Conservation (phyloP, 2,329 filamentous ascomycete species). For the Rosellinia necatrix region DNA sequence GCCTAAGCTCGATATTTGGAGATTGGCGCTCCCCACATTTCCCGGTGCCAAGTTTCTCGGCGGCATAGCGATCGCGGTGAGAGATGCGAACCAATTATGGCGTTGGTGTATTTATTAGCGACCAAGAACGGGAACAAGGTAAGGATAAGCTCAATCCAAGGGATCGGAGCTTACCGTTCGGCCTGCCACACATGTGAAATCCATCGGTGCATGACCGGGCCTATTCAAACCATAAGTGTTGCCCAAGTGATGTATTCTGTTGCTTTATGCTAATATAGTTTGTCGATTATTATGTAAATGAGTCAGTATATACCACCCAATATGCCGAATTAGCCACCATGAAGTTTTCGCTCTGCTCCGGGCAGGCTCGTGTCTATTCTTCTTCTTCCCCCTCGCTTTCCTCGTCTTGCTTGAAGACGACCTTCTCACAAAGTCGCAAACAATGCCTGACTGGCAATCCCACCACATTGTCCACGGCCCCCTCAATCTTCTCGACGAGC, state of each 20-base stretch:
- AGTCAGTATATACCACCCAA: conserved; percentile 8
- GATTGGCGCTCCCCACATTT: neutral
- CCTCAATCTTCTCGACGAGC: conserved; percentile 86
- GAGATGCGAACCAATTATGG: neutral
- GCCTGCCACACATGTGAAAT: neutral
- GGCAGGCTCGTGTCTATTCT: conserved; percentile 2
- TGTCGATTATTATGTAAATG: neutral
- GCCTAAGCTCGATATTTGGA: neutral
- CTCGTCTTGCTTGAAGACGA: conserved; percentile 75
- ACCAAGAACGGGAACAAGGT: neutral
- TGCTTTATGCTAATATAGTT: neutral
- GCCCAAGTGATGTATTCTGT: neutral
- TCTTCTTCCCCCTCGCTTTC: conserved; percentile 42
- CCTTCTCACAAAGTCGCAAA: conserved; percentile 83
- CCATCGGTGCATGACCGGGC: neutral
- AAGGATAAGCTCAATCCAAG: neutral
- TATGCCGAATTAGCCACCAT: neutral
- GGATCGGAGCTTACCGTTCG: neutral
- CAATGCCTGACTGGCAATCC: conserved; percentile 82
- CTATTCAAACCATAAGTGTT: neutral
- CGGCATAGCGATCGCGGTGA: neutral
- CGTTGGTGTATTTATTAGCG: neutral
- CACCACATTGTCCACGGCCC: conserved; percentile 91
- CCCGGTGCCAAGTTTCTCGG: conserved; percentile 12
- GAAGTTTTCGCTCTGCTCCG: neutral